phyloP scores from a whole-genome alignment of 2,329 filamentous ascomycete genomes.

The Penicillium fuscoglaucum region DNA sequence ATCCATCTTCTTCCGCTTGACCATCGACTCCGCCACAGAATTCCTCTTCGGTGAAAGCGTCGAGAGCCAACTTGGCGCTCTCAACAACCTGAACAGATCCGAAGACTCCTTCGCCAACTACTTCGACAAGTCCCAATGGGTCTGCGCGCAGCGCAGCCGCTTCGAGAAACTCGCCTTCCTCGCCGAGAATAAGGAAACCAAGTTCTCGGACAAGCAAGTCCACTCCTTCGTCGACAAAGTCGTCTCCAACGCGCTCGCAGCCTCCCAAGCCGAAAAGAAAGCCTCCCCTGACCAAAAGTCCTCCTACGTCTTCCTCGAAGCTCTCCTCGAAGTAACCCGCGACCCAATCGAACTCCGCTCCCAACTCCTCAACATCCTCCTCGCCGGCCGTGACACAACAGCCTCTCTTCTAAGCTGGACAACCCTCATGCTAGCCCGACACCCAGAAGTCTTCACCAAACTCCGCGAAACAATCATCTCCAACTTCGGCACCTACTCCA shows the following conservation, averaged over 20 bases:
- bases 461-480: conserved; percentile 36
- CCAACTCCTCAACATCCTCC: conserved; percentile 53
- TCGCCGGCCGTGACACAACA: conserved; percentile 57
- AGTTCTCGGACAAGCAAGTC: conserved; percentile 38
- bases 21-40: conserved; percentile 81
- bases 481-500: conserved; percentile 42
- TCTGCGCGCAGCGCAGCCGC: conserved; percentile 28
- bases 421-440: conserved; percentile 46
- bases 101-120: conserved; percentile 43
- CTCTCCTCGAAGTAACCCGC: conserved; percentile 47
- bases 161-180: conserved; percentile 31
- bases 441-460: conserved; percentile 39
- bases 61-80: conserved; percentile 49
- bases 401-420: conserved; percentile 48
- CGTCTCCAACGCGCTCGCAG: conserved; percentile 43
- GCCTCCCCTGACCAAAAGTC: conserved; percentile 31
- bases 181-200: conserved; percentile 34
- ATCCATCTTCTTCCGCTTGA: conserved; percentile 80
- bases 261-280: conserved; percentile 27
- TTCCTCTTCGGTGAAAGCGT: conserved; percentile 80
- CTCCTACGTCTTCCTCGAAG: conserved; percentile 53
- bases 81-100: conserved; percentile 51
- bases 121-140: conserved; percentile 40
- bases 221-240: conserved; percentile 49
- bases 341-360: conserved; percentile 51